phyloP scores from a whole-genome alignment of 129 eudicot genomes.

The Erigeron canadensis region DNA sequence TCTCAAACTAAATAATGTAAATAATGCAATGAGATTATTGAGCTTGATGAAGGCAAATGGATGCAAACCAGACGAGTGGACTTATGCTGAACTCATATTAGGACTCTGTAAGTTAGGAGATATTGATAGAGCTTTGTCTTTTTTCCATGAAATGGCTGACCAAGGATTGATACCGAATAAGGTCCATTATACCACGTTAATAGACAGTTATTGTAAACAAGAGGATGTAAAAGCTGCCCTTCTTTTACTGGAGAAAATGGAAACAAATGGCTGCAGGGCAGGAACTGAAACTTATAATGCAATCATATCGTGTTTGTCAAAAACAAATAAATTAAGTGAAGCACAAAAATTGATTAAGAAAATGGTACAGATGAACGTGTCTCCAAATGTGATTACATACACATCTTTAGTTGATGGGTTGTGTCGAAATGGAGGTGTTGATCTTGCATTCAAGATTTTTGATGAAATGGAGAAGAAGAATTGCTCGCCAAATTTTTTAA shows the following conservation, averaged over 20 bases:
- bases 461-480: conserved; percentile 55
- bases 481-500: conserved; percentile 64
- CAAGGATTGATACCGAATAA: conserved; percentile 62
- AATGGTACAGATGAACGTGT: conserved; percentile 52
- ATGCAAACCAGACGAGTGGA: conserved; percentile 73
- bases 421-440: conserved; percentile 55
- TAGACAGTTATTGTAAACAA: conserved; percentile 70
- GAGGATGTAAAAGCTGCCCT: conserved; percentile 58
- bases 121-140: conserved; percentile 51
- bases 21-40: conserved; percentile 65
- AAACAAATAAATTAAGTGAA: conserved; percentile 43
- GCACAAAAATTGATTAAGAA: conserved; percentile 48
- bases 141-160: conserved; percentile 60
- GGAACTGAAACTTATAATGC: conserved; percentile 63
- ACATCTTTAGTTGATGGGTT: conserved; percentile 69
- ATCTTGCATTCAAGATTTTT: conserved; percentile 63
- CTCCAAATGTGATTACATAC: conserved; percentile 77
- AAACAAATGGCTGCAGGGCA: conserved; percentile 44
- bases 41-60: conserved; percentile 75
- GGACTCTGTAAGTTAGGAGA: conserved; percentile 69
- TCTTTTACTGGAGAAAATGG: conserved; percentile 53
- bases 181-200: conserved; percentile 60
- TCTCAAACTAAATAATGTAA: conserved; percentile 34
- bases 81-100: conserved; percentile 70
- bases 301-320: conserved; percentile 57